phyloP scores from a whole-genome alignment of 225 moss, liverwort and hornwort genomes.

The Polytrichum commune region DNA sequence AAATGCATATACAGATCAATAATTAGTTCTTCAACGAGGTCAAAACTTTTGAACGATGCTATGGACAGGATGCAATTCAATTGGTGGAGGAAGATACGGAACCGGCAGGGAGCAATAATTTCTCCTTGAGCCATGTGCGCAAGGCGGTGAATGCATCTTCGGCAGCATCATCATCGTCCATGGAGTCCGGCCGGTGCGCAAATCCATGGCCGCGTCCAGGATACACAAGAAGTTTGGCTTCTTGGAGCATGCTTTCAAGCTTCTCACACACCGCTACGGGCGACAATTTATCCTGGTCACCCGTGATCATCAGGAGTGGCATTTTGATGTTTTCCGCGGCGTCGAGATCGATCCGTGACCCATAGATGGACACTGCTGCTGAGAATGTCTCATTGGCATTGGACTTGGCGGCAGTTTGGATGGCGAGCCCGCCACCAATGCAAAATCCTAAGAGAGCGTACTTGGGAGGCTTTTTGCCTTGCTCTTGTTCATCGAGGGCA shows the following conservation, averaged over 20 bases:
- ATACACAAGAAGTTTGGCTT: constrained; percentile 62
- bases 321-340: constrained; percentile 47
- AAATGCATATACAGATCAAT: no score
- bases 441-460: constrained; percentile 67
- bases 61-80: no score
- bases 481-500: constrained; percentile 22
- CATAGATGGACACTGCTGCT: constrained; percentile 70
- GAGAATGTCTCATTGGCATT: constrained; percentile 28
- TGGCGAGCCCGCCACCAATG: constrained; percentile 65
- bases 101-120: no score
- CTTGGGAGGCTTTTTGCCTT: constrained; percentile 5
- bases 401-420: constrained; percentile 54
- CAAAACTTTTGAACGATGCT: no score
- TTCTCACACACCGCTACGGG: constrained; percentile 34
- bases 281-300: constrained; percentile 58
- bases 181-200: constrained; percentile 53
- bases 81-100: no score
- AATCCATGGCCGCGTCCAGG: constrained; percentile 72
- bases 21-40: no score
- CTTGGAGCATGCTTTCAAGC: constrained; percentile 46
- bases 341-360: constrained; percentile 45
- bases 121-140: constrained; percentile 67
- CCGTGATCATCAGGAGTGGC: constrained; percentile 62
- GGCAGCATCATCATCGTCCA: constrained; percentile 67
- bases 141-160: constrained; percentile 62